Evolutionary conservation across 352 stramenopile species (phyloP), one percentile per base, ranked within the genome.

Genomic region (Elongisporangium senticosum): DNA sequence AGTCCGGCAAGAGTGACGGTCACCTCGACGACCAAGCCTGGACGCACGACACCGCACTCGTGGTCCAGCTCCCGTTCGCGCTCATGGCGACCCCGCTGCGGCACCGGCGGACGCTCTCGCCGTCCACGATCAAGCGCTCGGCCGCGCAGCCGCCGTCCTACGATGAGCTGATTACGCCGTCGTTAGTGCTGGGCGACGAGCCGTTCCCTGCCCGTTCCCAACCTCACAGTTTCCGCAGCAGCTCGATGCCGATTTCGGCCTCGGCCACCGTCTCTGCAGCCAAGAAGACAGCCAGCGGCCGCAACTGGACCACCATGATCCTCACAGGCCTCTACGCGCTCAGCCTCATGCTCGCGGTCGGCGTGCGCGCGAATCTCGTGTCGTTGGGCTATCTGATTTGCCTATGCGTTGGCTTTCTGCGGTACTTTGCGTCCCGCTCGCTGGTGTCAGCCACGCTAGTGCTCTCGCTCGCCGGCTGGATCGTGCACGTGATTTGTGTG

Each of bases 371-470:
- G 21, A 89, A 78, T 56, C 51, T 79, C 55, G 67, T 92, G 60
- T 90, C 79, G 26, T 66, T 83, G 15, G 67, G 75, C 60, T 92
- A 92, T 69, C 73, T 90, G 59, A 62, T 89, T 24, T 67, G 83
- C 7, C 83, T 89, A 50, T 90, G 74, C 58, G 82, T 71, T 33
- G 81, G 83, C 13, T 68, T 83, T 23, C 53, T 90, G 50, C 64
- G 74, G 22, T 87, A 81, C 23, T 89, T 95, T 59, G 67, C 84
- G 58, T 91, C 81, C 11, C 64, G 61, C 4, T 28, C 47, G 17
- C 47, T 89, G 4, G 73, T 78, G n/a, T 51, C 78, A 1, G 28
- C 76, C 17, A 87, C 72, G 40, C 59, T 90, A 13, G 49, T 65
- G 5, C 67, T 93, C 17, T 72, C 85, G 5, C 20, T 80, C 4